Evolutionary conservation across 2,329 filamentous ascomycete species (phyloP).

Genomic region (Dothidotthia symphoricarpi): DNA sequence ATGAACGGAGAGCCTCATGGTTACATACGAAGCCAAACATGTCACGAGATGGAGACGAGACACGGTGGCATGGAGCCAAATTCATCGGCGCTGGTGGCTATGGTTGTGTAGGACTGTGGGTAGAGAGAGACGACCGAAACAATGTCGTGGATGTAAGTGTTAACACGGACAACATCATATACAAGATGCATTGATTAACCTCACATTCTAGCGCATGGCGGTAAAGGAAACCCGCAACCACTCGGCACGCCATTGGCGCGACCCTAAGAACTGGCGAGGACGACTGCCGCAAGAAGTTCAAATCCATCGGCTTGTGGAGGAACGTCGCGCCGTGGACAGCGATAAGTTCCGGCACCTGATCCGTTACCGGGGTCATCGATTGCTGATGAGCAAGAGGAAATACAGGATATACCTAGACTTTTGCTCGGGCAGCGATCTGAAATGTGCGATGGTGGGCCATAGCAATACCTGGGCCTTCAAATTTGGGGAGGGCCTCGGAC

Average conservation of each 20-base stretch:
- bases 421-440: not conserved
- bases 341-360: constrained; percentile 1
- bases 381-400: constrained; percentile 1
- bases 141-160: constrained; percentile 3
- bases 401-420: constrained; percentile 1
- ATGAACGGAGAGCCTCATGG: too few relatives aligned
- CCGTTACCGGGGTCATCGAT: not conserved
- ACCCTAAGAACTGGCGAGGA: constrained; percentile 5
- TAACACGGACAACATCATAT: constrained; percentile 3
- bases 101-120: constrained; percentile 1
- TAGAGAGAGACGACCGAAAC: not conserved
- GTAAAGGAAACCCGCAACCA: too few relatives aligned
- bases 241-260: not conserved
- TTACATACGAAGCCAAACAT: not conserved
- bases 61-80: constrained; percentile 1
- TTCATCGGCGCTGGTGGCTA: not conserved
- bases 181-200: too few relatives aligned
- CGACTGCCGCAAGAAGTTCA: not conserved
- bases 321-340: not conserved
- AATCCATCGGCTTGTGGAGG: not conserved
- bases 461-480: too few relatives aligned
- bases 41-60: constrained; percentile 1
- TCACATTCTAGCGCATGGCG: too few relatives aligned
- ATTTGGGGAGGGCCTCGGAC: too few relatives aligned
- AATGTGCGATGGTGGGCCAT: too few relatives aligned